These are phyloP conservation scores for Phyllosticta capitalensis DNA, from an alignment of 2,329 filamentous ascomycete species.

Conservation along the genomic window DNA sequence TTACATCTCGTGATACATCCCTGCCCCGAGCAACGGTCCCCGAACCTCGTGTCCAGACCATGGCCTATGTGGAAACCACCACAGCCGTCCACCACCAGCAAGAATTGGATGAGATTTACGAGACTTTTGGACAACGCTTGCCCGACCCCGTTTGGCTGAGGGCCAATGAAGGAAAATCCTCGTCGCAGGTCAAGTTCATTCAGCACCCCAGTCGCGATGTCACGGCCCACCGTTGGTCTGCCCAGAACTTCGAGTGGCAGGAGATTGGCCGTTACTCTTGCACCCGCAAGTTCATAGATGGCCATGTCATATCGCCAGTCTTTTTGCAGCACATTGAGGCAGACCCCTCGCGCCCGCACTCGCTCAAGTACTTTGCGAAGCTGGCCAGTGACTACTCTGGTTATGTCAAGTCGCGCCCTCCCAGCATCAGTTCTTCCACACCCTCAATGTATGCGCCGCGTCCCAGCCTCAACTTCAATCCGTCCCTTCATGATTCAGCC, in stretches of 20 bases:
- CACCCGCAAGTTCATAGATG: conserved; percentile 33
- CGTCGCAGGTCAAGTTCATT: conserved; percentile 37
- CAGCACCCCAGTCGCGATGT: conserved; percentile 40
- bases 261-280: conserved; percentile 37
- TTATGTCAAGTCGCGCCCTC: conserved; percentile 2
- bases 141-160: conserved; percentile 33
- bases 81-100: not conserved
- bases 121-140: conserved; percentile 33
- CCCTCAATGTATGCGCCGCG: not conserved
- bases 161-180: conserved; percentile 21
- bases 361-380: conserved; percentile 34
- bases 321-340: conserved; percentile 15
- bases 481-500: not conserved
- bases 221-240: conserved; percentile 39
- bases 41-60: not conserved
- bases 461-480: not conserved
- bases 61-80: not conserved
- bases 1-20: not conserved
- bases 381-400: conserved; percentile 20
- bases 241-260: conserved; percentile 31
- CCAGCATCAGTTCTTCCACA: not conserved
- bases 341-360: conserved; percentile 22
- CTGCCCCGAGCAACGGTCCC: not conserved
- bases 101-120: conserved; percentile 19
- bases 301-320: conserved; percentile 12